These are phyloP conservation scores for Alternaria postmessia DNA, from an alignment of 2,329 filamentous ascomycete species.

Conservation along the genomic window DNA sequence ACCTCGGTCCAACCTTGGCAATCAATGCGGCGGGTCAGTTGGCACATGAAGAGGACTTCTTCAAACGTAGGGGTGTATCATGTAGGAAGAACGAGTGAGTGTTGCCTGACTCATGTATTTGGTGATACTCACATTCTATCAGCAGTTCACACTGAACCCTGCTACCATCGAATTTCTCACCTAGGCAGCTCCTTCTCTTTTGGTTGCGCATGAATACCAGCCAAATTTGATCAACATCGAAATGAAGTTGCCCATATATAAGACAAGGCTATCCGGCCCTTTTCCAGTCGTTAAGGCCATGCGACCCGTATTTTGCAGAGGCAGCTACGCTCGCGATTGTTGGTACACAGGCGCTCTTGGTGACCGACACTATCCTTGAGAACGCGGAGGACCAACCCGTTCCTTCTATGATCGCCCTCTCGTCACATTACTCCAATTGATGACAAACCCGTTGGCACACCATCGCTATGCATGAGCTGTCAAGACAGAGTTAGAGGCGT, in stretches of 20 bases:
- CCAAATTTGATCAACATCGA: background rate
- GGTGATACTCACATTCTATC: background rate
- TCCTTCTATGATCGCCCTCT: conserved; percentile 2
- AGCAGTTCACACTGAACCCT: background rate
- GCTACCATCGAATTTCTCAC: background rate
- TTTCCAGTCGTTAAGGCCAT: background rate
- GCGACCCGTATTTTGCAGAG: background rate
- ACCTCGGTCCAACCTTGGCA: background rate
- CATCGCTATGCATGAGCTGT: conserved; percentile 5
- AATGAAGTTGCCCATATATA: background rate
- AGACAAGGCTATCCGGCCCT: background rate
- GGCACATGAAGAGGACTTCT: background rate
- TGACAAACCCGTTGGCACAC: background rate
- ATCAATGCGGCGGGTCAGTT: background rate
- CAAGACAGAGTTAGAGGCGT: conserved; percentile 5
- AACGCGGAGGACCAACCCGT: background rate
- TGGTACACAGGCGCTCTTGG: background rate
- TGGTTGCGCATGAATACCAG: background rate
- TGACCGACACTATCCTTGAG: background rate
- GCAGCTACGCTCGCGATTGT: background rate
- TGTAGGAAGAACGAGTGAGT: background rate
- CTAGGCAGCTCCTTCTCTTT: background rate
- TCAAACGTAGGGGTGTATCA: background rate
- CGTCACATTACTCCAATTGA: background rate
- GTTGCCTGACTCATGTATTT: background rate